Percentiles rank a stretch among this genome's conserved stretches.
Evolutionary conservation across 148 eudicot species (phyloP).

Genomic region (Pharnaceum exiguum): DNA sequence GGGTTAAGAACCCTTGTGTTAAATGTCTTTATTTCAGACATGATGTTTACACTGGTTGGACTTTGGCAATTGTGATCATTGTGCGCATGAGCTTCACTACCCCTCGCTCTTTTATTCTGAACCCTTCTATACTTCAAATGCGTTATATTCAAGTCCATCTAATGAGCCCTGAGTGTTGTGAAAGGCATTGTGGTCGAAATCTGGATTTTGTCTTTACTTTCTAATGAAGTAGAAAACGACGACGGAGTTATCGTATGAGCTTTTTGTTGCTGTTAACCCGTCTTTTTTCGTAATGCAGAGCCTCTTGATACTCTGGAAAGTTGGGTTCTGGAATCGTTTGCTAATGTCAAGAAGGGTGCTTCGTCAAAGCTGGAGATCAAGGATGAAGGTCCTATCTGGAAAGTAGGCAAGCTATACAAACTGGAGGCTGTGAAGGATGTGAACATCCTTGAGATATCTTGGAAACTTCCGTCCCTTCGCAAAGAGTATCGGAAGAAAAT

Average conservation of each 20-base stretch:
- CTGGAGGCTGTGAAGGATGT: slow-evolving; percentile 94
- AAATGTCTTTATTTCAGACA: too few relatives aligned
- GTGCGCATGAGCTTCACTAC: too few relatives aligned
- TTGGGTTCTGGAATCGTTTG: slow-evolving; percentile 84
- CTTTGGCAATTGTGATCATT: too few relatives aligned
- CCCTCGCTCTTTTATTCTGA: too few relatives aligned
- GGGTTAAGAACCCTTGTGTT: too few relatives aligned
- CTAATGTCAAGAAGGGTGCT: slow-evolving; percentile 54
- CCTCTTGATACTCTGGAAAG: slow-evolving; percentile 77
- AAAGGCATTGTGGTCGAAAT: too few relatives aligned
- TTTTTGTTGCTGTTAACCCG: slow-evolving; percentile 1
- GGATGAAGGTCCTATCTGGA: slow-evolving; percentile 65
- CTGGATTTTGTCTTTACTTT: background rate
- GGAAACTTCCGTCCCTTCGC: slow-evolving; percentile 89
- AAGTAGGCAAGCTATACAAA: slow-evolving; percentile 73
- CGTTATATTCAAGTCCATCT: too few relatives aligned
- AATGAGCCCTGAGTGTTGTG: too few relatives aligned
- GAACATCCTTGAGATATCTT: slow-evolving; percentile 72
- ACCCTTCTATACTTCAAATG: too few relatives aligned
- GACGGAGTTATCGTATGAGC: background rate
- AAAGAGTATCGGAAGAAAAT: slow-evolving; percentile 78
- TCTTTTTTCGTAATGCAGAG: slow-evolving; percentile 47
- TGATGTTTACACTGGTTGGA: too few relatives aligned
- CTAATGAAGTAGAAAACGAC: too few relatives aligned
- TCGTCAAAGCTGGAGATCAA: slow-evolving; percentile 36